These are phyloP conservation scores for Exobasidium rhododendri DNA, from an alignment of 1,284 basidiomycete species.

Conservation along the genomic window DNA sequence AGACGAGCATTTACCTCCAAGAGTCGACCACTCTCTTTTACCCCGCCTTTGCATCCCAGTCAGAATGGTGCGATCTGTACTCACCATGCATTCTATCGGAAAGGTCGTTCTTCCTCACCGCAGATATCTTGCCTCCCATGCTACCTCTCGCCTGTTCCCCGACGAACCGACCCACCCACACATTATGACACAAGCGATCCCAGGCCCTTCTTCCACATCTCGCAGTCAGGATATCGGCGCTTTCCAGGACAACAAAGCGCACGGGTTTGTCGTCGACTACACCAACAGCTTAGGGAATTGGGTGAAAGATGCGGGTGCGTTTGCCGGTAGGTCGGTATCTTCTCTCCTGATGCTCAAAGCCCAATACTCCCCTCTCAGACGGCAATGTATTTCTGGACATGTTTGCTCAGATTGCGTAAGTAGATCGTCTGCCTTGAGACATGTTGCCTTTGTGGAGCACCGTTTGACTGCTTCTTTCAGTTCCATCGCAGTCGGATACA, in stretches of 20 bases:
- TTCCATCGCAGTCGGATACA: conserved; percentile 57
- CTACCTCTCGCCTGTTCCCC: conserved; percentile 30
- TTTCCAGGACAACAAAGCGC: conserved; percentile 57
- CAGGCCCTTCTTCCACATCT: conserved; percentile 49
- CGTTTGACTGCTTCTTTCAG: no score
- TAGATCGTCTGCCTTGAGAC: no score
- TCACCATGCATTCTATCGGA: no score
- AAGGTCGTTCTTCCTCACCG: neutral
- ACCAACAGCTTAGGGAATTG: conserved; percentile 54
- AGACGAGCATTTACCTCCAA: no score
- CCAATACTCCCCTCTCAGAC: conserved; percentile 50
- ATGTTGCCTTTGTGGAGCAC: no score
- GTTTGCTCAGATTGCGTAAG: conserved; percentile 58
- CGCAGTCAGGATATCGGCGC: conserved; percentile 49
- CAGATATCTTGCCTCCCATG: neutral
- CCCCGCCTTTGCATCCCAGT: no score
- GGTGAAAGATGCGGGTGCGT: conserved; percentile 57
- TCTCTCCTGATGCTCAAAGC: no score
- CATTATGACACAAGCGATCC: conserved; percentile 39
- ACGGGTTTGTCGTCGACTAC: conserved; percentile 57
- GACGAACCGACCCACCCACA: conserved; percentile 42
- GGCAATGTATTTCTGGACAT: conserved; percentile 61
- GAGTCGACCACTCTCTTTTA: no score
- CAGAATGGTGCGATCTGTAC: no score
- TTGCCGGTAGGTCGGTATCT: conserved; percentile 32